Base-by-base conservation (phyloP, 805 yeast genomes). In the Cyberlindnera euphorbiiphila region DNA sequence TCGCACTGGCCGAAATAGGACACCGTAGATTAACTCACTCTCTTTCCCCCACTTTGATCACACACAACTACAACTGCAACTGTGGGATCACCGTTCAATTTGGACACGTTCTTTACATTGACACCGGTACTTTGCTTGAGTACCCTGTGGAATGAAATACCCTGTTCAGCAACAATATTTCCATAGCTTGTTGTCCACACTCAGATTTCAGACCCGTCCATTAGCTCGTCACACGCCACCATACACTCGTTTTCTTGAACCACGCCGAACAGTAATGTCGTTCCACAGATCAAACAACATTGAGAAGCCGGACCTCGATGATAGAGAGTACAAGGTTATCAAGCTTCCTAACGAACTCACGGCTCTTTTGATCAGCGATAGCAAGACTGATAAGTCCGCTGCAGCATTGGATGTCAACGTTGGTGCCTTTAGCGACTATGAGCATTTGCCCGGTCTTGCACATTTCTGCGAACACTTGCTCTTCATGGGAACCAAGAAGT, bases 401-500 rank as follows among this genome's bases (percentile, higher is more conserved):
- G 93, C 91, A 3, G 76, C 93, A 0, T 59, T 85, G 39, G 93
- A 84, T 53, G 91, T 85, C 10, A 74, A 81, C 49, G 83, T 81
- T 15, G 94, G 94, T 9, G 69, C 91, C 2, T 80, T 80, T 56
- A 73, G 78, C 40, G 94, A 85, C 55, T 80, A 78, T 18, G 67
- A 71, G 36, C 58, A 65, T 10, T 54, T 82, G 20, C 79, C 85
- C 4, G 94, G 94, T 4, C 63, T 85, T 41, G 94, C 94, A 6
- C 94, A 85, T 63, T 84, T 84, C 54, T 76, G 81, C 55, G 83
- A 76, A 51, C 83, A 84, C 59, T 66, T 84, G 43, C 61, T 84
- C 39, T 84, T 84, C 57, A 81, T 84, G 88, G 94, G 94, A 7
- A 83, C 93, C 4, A 61, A 71, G 46, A 82, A 82, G 60, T 85